A percentile compares a stretch with the other conserved stretches of the same genome.
Conservation (phyloP, 768 basidiomycete species). For the Tulasnella sp. region DNA sequence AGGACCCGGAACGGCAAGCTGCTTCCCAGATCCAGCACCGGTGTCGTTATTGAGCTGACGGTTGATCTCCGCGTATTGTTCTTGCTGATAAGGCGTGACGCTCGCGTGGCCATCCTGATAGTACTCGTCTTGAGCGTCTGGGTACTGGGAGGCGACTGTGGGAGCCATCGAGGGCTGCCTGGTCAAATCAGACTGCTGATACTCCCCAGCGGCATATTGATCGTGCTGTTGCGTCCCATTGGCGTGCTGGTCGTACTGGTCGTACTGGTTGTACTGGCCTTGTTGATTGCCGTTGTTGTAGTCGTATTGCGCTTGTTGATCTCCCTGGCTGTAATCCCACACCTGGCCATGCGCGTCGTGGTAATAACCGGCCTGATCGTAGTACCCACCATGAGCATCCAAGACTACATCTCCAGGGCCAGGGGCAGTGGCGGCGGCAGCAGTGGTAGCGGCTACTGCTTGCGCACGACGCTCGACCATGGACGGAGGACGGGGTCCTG, state of each 20-base stretch:
- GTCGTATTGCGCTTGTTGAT: slow-evolving; percentile 3
- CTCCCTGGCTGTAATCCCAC: too few species aligned
- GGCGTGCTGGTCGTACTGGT: slow-evolving; percentile 1
- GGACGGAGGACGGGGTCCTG: slow-evolving; percentile 5
- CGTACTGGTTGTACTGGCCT: not conserved
- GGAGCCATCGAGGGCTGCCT: slow-evolving; percentile 5
- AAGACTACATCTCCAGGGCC: slow-evolving; percentile 1
- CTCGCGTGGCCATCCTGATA: slow-evolving; percentile 9
- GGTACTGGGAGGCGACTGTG: not conserved
- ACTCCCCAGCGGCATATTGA: slow-evolving; percentile 1
- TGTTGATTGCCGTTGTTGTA: not conserved
- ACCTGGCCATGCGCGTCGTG: not conserved
- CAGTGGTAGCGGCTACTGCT: too few species aligned
- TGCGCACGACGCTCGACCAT: slow-evolving; percentile 14
- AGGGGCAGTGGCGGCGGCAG: not conserved
- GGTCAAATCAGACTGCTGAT: slow-evolving; percentile 13
- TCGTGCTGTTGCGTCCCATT: not conserved
- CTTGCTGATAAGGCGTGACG: slow-evolving; percentile 18
- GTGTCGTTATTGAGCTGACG: not conserved
- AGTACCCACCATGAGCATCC: slow-evolving; percentile 3
- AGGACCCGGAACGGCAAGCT: not conserved
- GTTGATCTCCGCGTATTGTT: slow-evolving; percentile 17
- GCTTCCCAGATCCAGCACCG: too few species aligned
- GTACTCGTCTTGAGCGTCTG: not conserved
- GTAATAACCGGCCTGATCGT: slow-evolving; percentile 5